A percentile compares a stretch with the other conserved stretches of the same genome.
Conservation (phyloP, 306 rosid genomes). For the Lupinus albus region DNA sequence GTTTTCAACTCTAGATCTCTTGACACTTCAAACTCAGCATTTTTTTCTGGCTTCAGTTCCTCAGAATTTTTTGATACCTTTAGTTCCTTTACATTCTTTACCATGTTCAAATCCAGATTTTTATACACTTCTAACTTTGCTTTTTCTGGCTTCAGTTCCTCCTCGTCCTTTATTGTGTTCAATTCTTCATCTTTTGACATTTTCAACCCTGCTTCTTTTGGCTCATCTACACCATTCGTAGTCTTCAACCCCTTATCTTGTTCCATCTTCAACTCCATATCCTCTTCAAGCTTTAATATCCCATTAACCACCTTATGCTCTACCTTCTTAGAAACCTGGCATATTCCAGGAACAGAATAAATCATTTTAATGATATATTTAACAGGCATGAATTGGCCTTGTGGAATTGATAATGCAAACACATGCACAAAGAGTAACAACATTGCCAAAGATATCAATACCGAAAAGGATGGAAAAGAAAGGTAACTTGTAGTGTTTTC, state of each 20-base stretch:
- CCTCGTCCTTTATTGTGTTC: conserved; percentile 39
- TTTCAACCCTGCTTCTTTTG: conserved; percentile 29
- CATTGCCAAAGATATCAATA: conserved; percentile 13
- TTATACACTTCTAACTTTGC: conserved; percentile 26
- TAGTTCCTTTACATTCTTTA: conserved; percentile 37
- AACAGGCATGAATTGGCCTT: conserved; percentile 8
- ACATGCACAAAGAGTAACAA: conserved; percentile 14
- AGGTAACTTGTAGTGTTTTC: conserved; percentile 14
- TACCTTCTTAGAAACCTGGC: conserved; percentile 49
- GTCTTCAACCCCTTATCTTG: conserved; percentile 41
- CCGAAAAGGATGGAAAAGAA: neutral
- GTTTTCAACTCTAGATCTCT: conserved; percentile 31
- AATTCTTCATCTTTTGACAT: conserved; percentile 40
- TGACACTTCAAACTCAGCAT: conserved; percentile 21
- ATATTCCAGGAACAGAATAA: conserved; percentile 20
- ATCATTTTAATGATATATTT: conserved; percentile 14
- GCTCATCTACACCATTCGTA: conserved; percentile 38
- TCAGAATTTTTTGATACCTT: conserved; percentile 28
- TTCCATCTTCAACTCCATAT: conserved; percentile 39
- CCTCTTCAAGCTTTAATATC: conserved; percentile 42
- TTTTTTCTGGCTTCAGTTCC: conserved; percentile 40
- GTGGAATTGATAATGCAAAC: conserved; percentile 18
- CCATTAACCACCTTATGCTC: conserved; percentile 42
- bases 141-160: conserved; percentile 34
- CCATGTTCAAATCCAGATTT: conserved; percentile 32